These are phyloP conservation scores for Potentilla sterilis DNA, from an alignment of 306 rosid species.

Conservation along the genomic window DNA sequence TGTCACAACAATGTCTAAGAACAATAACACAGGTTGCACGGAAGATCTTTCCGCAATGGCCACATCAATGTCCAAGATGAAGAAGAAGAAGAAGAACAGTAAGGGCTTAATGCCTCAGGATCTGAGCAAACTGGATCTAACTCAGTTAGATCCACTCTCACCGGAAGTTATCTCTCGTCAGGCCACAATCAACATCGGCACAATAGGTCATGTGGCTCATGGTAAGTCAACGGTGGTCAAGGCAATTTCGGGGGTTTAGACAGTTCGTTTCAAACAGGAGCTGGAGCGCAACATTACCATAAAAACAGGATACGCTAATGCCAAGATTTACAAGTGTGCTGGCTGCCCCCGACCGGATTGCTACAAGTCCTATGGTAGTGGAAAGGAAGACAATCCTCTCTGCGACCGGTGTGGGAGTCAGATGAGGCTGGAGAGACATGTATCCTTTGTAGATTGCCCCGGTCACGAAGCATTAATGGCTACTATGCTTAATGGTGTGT, in stretches of 20 bases:
- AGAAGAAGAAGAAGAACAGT: neutral
- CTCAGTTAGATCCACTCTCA: constrained; percentile 75
- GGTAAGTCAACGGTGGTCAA: constrained; percentile 91
- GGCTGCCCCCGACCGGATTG: neutral
- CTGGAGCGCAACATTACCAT: constrained; percentile 55
- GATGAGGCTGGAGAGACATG: constrained; percentile 79
- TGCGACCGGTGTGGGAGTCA: constrained; percentile 81
- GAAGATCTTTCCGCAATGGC: neutral
- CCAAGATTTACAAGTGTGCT: neutral
- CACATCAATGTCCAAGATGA: neutral
- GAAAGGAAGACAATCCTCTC: constrained; percentile 79
- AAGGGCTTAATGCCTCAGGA: constrained; percentile 93
- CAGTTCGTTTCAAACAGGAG: constrained; percentile 88
- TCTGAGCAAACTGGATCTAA: constrained; percentile 79
- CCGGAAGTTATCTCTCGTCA: constrained; percentile 90
- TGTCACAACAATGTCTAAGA: neutral
- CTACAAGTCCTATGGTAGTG: constrained; percentile 60
- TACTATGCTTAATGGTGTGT: constrained; percentile 85
- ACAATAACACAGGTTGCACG: neutral
- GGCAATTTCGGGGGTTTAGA: constrained; percentile 92
- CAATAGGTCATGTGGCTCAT: constrained; percentile 94
- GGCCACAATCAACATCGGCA: constrained; percentile 61
- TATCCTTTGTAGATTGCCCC: constrained; percentile 88
- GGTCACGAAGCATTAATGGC: constrained; percentile 84
- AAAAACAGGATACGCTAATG: neutral